A percentile compares a stretch with the other conserved stretches of the same genome.
Conservation (phyloP, 805 yeast species). For the Diddensiella santjacobensis region DNA sequence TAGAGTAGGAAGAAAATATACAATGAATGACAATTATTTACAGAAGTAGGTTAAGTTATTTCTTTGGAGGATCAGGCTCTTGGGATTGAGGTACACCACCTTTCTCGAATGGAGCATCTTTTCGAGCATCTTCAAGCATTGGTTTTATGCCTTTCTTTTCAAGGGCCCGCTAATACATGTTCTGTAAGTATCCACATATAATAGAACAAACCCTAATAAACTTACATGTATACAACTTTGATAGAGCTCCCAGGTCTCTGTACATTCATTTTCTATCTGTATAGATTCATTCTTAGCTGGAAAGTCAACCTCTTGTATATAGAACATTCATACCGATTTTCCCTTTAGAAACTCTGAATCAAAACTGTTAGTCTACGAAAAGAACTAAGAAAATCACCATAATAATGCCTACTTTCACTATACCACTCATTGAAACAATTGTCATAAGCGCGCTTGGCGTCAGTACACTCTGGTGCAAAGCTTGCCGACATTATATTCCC, state of each 20-base stretch:
- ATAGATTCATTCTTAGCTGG: too few relatives aligned
- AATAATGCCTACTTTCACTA: conserved; percentile 57
- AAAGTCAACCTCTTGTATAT: too few relatives aligned
- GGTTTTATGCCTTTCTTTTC: conserved; percentile 74
- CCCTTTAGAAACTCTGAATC: conserved; percentile 41
- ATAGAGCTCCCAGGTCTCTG: conserved; percentile 82
- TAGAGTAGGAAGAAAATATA: too few relatives aligned
- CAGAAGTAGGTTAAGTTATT: background rate
- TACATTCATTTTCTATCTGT: conserved; percentile 79
- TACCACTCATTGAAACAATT: conserved; percentile 95
- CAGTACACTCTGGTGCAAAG: conserved; percentile 96
- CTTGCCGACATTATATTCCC: conserved; percentile 78
- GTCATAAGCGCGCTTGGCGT: conserved; percentile 79
- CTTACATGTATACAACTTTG: conserved; percentile 77
- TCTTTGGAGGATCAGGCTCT: conserved; percentile 2
- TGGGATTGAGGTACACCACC: conserved; percentile 17
- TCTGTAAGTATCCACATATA: conserved; percentile 2
- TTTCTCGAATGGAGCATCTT: conserved; percentile 81
- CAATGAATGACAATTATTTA: too few relatives aligned
- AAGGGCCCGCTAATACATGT: conserved; percentile 49
- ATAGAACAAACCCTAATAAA: conserved; percentile 13
- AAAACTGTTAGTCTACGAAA: conserved; percentile 7
- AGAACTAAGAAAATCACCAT: too few relatives aligned
- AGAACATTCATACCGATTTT: conserved; percentile 43
- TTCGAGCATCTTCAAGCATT: conserved; percentile 81